A percentile compares a stretch with the other conserved stretches of the same genome.
Conservation (phyloP, 2,329 filamentous ascomycete species). For the Neurospora sp. region DNA sequence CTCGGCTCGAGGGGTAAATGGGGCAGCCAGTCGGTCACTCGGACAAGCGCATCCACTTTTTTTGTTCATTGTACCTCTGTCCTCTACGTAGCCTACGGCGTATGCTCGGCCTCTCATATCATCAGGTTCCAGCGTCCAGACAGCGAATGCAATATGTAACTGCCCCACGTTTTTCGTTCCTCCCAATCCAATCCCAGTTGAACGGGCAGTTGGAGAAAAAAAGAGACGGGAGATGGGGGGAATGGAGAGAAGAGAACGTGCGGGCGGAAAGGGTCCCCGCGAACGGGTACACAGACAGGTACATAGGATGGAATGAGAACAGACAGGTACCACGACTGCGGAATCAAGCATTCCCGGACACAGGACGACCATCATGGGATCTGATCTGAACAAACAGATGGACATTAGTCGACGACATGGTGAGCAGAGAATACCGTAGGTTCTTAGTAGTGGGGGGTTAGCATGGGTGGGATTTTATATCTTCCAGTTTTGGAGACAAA, state of each 20-base stretch:
- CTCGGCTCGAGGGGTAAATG: conserved; percentile 15
- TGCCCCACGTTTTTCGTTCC: background rate
- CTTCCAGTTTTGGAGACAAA: background rate
- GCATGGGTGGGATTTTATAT: background rate
- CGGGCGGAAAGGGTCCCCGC: background rate
- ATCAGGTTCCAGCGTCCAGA: background rate
- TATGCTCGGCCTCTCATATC: background rate
- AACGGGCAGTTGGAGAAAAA: background rate
- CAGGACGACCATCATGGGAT: background rate
- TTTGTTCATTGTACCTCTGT: background rate
- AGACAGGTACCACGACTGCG: background rate
- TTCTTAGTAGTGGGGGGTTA: background rate
- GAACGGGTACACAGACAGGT: background rate
- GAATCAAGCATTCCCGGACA: background rate
- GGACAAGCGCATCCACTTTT: conserved; percentile 13
- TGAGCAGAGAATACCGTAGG: background rate
- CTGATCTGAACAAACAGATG: background rate
- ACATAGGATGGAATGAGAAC: background rate
- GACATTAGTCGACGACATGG: background rate
- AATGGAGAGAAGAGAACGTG: background rate
- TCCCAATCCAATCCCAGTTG: background rate
- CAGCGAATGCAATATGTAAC: background rate
- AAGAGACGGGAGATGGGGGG: background rate
- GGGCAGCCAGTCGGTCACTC: conserved; percentile 6
- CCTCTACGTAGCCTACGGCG: background rate